Conservation (phyloP, 2,329 filamentous ascomycete species). For the Fusarium sp. region DNA sequence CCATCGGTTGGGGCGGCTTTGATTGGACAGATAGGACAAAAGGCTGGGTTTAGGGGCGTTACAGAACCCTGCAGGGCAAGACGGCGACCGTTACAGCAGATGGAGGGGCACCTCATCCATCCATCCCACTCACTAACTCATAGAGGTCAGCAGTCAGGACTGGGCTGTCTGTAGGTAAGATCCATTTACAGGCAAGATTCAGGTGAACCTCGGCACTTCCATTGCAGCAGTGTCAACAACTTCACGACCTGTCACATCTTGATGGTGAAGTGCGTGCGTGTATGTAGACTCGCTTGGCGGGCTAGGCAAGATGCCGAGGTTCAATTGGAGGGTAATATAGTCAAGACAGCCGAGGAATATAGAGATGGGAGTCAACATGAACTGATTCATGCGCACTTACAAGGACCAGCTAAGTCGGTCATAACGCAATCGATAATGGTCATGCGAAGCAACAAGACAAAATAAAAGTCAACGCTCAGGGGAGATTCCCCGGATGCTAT, state of each 20-base stretch:
- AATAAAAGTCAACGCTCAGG: neutral
- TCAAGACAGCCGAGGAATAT: slow-evolving; percentile 4
- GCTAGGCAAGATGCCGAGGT: slow-evolving; percentile 14
- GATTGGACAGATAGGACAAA: neutral
- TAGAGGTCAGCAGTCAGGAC: too few species aligned
- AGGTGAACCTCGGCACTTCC: slow-evolving; percentile 23
- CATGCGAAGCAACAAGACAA: neutral
- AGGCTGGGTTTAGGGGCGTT: slow-evolving; percentile 20
- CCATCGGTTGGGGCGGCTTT: neutral
- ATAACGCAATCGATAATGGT: neutral
- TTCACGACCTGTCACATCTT: slow-evolving; percentile 10
- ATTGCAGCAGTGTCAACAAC: slow-evolving; percentile 5
- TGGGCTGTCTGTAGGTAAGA: slow-evolving; percentile 3
- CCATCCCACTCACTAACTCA: neutral
- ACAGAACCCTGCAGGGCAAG: slow-evolving; percentile 12
- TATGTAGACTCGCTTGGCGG: neutral
- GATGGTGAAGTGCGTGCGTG: slow-evolving; percentile 1
- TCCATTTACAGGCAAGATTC: neutral
- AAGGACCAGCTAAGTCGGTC: neutral
- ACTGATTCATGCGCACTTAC: neutral
- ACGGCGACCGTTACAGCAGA: neutral
- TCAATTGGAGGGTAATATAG: slow-evolving; percentile 8
- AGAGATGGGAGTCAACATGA: neutral
- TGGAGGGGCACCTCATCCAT: too few species aligned
- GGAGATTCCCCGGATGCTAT: neutral